Evolutionary conservation across 192 early-diverging fungal genomes (phyloP).

Genomic region (Backusella parvicylindrica): DNA sequence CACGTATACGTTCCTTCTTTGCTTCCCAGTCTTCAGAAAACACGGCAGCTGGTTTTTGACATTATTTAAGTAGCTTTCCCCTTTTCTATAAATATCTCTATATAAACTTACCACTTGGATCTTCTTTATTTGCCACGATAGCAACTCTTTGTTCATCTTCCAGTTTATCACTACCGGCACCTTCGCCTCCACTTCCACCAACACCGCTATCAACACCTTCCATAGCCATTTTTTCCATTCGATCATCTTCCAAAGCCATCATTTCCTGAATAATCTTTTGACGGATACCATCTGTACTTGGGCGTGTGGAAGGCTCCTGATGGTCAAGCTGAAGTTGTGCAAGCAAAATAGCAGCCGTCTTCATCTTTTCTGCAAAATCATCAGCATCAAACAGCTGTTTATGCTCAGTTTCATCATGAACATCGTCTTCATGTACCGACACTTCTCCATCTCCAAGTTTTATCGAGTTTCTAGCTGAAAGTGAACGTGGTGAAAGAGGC

Average conservation of each 20-base stretch:
- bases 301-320: slow-evolving; percentile 17
- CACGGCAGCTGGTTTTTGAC: slow-evolving; percentile 67
- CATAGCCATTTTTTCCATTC: slow-evolving; percentile 59
- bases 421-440: background rate
- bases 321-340: slow-evolving; percentile 82
- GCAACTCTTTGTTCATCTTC: slow-evolving; percentile 51
- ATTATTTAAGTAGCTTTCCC: background rate
- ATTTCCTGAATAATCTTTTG: slow-evolving; percentile 90
- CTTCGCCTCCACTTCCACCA: slow-evolving; percentile 50
- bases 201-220: slow-evolving; percentile 78
- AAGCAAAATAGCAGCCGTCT: slow-evolving; percentile 92
- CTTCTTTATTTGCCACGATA: slow-evolving; percentile 40
- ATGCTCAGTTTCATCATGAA: background rate
- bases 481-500: background rate
- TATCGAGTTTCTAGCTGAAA: background rate
- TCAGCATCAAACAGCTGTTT: slow-evolving; percentile 42
- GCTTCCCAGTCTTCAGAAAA: slow-evolving; percentile 90
- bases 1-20: slow-evolving; percentile 83
- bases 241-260: slow-evolving; percentile 87
- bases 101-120: slow-evolving; percentile 51
- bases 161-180: slow-evolving; percentile 52
- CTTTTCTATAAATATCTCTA: background rate
- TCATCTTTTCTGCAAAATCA: slow-evolving; percentile 89
- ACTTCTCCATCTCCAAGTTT: background rate
- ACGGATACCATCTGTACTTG: slow-evolving; percentile 77